Evolutionary conservation across 225 moss, liverwort and hornwort species (phyloP), one percentile per base, ranked within the genome.

Genomic region (Sphagnum tenellum): DNA sequence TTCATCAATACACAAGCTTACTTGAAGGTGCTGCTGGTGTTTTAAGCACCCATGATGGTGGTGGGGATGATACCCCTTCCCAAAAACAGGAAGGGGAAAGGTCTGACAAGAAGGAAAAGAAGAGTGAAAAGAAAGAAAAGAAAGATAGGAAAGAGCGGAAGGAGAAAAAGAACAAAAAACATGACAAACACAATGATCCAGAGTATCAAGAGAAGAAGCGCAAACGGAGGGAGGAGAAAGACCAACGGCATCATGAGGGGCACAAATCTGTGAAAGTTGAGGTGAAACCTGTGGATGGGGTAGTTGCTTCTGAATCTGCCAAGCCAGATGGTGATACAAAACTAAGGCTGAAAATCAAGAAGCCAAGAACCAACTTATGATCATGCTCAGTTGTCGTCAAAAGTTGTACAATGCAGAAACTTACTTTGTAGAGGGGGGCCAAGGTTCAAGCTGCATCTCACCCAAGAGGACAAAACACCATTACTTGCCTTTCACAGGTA

Each of bases 201-300:
- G 91, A 89, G 74, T 88, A 91, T 64, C 69, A 88, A 57, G 91
- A 91, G 72, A 85, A 79, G 74, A 89, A 94, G 63, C 77, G 89
- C 49, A 89, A 86, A 71, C 87, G 88, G 74, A 91, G 85, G 69
- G 85, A 89, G 65, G 89, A 89, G 65, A 87, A 83, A 73, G 86
- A 86, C 68, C 82, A 72, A 61, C 81, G 83, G n/a, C 87, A 82
- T 65, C 74, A 90, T 69, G 88, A 89, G 65, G 81, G 83, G 45
- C 76, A 75, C 4, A 94, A 86, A 68, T 71, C 80, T 59, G 76
- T 69, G 45, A 93, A 88, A 80, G 82, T 84, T 7, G 90, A 86
- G 56, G 81, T 78, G 62, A 66, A 47, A 50, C 70, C 64, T 54
- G 69, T 75, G 68, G 80, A 82, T 63, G 74, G 79, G 8, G 12